Base-by-base conservation (phyloP, 768 basidiomycete species). In the Sistotremastrum suecicum region DNA sequence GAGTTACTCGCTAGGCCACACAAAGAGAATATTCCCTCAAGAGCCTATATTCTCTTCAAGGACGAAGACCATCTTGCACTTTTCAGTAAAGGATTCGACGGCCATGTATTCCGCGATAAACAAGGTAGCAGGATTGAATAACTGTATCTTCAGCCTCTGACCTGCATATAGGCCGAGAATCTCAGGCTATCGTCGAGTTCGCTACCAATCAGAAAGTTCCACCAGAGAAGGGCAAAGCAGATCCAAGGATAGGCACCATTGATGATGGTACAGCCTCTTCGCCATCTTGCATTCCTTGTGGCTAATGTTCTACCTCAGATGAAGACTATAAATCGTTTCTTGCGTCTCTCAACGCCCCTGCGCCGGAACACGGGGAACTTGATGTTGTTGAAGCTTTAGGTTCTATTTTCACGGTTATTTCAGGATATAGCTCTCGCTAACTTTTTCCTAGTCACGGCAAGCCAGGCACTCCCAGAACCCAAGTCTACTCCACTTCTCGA, bases 11-110 rank as follows among this genome's bases (percentile, higher is more conserved):
- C 44, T 48, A 89, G 89, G 53, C 55, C 79, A 59, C 81, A 81
- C 64, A 87, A 85, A 67, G 89, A 92, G 66, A 83, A 80, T 46
- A 64, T 88, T 5, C 71, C 80, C 11, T 90, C 92, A 20, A 76
- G 92, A 37, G 94, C 94, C 8, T 97, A 97, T 59, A 82, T 95
- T 51, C 78, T 80, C 1, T 95, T 99, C 72, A 83, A 76, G 68
- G 72, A 64, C 10, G 77, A 81, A 46, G 84, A 84, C 11, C 65
- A 68, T 7, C 65, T 97, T 10, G 72, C 83, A 3, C 59, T 58
- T 2, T 97, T 98, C 56, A 83, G 84, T 55, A 68, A 69, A 30
- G 89, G 74, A 34, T 99, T 88, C 53, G 88, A 97, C 54, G 94
- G 94, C 0, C 92, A 97, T 64, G 41, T 84, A 28, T 98, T 94